Evolutionary conservation across 306 rosid species (phyloP), one percentile per base, ranked within the genome.

Genomic region (Amphicarpaea edgeworthii): DNA sequence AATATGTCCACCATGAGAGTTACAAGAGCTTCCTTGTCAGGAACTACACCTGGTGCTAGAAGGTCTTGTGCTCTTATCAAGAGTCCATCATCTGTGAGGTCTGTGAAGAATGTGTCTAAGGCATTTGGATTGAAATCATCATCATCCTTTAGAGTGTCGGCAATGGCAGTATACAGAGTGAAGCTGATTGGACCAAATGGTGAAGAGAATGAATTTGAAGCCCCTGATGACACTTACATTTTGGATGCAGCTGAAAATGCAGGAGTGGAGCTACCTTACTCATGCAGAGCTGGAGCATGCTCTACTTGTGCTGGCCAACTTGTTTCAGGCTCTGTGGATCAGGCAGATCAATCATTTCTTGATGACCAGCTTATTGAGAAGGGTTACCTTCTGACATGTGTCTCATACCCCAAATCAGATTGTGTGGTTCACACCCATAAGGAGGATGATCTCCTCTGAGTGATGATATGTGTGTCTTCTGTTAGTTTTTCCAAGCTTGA

Each of bases 221-320:
- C 93, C 75, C 93, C 91, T 0, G 94, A 88, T 40, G 92, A 87
- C 43, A 32, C 75, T 4, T 90, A 80, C 86, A 86, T 93, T 71
- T 81, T 89, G 34, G 97, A 88, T 62, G 78, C 96, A n/a, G 97
- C 91, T 10, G 98, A 93, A 70, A 76, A 32, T 23, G 93, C 96
- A 11, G 97, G 98, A 41, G 5, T 89, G 59, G 95, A 88, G 37
- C 77, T 93, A 38, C 97, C 97, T 15, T 84, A 87, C 83, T 91
- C 90, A 3, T 93, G 96, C 86, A 83, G 91, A 79, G 95, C 96
- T 6, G 96, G 96, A 40, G 86, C 98, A 0, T 93, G 97, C 86
- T 91, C 93, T 30, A 85, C 97, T 7, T 89, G 97, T 74, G 93
- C 97, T 0, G 93, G 96, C 5, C 73, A 76, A 32, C 0, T 90